These are phyloP conservation scores for Coniella lustricola DNA, from an alignment of 2,329 filamentous ascomycete genomes.

Conservation along the genomic window DNA sequence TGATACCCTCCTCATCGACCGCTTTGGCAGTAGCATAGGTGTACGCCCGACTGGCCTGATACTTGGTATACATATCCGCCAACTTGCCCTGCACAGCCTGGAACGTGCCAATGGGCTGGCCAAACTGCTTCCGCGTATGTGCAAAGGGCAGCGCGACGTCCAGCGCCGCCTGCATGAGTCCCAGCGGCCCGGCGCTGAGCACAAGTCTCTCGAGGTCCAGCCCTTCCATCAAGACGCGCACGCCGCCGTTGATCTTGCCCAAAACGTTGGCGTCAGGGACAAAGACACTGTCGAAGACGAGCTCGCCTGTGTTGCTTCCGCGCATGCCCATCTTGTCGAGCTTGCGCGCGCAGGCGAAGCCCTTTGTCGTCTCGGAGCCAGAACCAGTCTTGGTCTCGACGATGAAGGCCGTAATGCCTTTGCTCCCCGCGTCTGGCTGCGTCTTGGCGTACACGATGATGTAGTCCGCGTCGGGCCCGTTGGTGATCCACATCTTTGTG, in stretches of 20 bases:
- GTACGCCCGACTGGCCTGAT: conserved; percentile 76
- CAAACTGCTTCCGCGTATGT: conserved; percentile 86
- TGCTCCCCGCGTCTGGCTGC: conserved; percentile 67
- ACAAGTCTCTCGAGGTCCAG: conserved; percentile 91
- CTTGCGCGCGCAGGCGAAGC: conserved; percentile 83
- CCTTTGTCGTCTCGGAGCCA: conserved; percentile 37
- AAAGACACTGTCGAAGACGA: conserved; percentile 86
- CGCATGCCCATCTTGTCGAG: conserved; percentile 98
- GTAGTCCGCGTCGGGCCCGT: conserved; percentile 87
- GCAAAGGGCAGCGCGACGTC: conserved; percentile 84
- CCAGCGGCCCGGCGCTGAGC: conserved; percentile 81
- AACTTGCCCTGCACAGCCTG: conserved; percentile 90
- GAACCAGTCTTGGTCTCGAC: conserved; percentile 55
- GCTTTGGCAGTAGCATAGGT: conserved; percentile 75
- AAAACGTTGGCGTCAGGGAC: conserved; percentile 78
- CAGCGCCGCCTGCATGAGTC: conserved; percentile 87
- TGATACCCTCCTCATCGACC: conserved; percentile 67
- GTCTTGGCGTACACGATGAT: conserved; percentile 98
- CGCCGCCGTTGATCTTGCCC: conserved; percentile 72
- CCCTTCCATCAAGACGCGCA: conserved; percentile 90
- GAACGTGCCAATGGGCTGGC: conserved; percentile 77
- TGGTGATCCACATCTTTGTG: conserved; percentile 99
- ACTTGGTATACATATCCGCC: conserved; percentile 96
- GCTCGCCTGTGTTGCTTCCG: conserved; percentile 90
- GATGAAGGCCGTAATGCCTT: conserved; percentile 92